Evolutionary conservation across 2,329 filamentous ascomycete genomes (phyloP).

Genomic region (Ceratocystis ficicola): DNA sequence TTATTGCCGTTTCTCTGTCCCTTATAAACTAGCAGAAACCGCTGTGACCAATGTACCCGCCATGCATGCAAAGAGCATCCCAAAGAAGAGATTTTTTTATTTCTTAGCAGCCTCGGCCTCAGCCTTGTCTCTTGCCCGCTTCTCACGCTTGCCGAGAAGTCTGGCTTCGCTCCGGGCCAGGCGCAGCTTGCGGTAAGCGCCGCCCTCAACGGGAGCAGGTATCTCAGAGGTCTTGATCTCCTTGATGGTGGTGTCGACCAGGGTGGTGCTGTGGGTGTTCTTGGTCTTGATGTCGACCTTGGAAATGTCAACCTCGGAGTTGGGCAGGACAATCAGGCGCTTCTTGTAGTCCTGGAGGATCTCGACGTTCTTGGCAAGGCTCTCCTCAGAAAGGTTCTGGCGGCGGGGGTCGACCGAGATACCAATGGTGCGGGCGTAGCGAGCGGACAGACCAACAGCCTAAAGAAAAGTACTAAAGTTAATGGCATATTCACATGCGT

Average conservation of each 20-base stretch:
- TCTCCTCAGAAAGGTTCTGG: conserved; percentile 94
- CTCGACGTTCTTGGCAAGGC: conserved; percentile 84
- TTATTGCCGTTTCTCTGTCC: conserved; percentile 21
- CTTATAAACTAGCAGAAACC: conserved; percentile 22
- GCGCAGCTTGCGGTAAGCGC: conserved; percentile 78
- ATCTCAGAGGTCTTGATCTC: conserved; percentile 75
- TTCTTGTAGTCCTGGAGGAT: conserved; percentile 96
- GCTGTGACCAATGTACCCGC: conserved; percentile 20
- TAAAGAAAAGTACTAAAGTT: conserved; percentile 31
- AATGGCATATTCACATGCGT: conserved; percentile 29
- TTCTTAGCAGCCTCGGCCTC: conserved; percentile 79
- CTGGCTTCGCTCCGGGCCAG: conserved; percentile 72
- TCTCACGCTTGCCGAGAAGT: conserved; percentile 73
- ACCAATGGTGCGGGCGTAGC: conserved; percentile 88
- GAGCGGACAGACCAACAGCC: conserved; percentile 92
- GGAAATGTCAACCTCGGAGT: conserved; percentile 60
- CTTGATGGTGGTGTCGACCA: conserved; percentile 57
- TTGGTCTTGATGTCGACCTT: conserved; percentile 46
- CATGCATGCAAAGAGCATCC: conserved; percentile 20
- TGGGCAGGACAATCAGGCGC: conserved; percentile 93
- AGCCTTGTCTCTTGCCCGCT: conserved; percentile 80
- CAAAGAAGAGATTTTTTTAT: conserved; percentile 45
- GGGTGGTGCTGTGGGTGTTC: conserved; percentile 49
- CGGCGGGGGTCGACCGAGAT: conserved; percentile 94
- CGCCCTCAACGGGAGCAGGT: conserved; percentile 62